Percentiles rank a stretch among this genome's conserved stretches.
Conservation (phyloP, 306 rosid species). For the Delonix regia region DNA sequence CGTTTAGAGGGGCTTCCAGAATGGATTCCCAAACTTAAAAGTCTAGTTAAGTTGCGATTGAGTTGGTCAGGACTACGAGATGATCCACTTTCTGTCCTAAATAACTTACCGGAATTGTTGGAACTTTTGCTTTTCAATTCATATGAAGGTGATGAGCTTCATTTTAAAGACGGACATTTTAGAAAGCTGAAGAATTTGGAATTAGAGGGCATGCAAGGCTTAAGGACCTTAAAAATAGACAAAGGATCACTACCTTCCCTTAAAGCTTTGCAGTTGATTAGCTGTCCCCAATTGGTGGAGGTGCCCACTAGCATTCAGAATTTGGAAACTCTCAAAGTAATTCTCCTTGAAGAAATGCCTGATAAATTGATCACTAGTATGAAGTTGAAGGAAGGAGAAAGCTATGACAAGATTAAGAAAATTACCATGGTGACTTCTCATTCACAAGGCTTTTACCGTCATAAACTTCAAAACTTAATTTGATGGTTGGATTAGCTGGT, state of each 20-base stretch:
- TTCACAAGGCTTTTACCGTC: too few relatives aligned
- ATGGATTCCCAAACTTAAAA: background rate
- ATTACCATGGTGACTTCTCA: background rate
- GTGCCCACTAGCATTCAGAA: background rate
- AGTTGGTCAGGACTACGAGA: background rate
- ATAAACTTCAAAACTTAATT: background rate
- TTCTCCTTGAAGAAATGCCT: background rate
- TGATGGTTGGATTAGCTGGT: too few relatives aligned
- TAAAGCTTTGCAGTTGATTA: background rate
- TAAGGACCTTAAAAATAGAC: background rate
- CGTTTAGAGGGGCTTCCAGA: background rate
- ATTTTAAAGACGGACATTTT: conserved; percentile 6
- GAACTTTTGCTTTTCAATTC: background rate
- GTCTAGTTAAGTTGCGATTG: background rate
- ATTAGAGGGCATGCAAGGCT: background rate
- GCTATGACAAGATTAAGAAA: background rate
- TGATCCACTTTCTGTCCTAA: background rate
- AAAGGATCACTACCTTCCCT: background rate
- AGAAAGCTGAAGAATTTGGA: background rate
- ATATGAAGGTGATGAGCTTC: background rate
- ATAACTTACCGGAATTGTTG: background rate
- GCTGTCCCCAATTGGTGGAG: background rate
- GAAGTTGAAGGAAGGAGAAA: background rate
- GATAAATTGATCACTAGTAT: too few relatives aligned
- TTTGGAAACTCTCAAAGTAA: background rate